Evolutionary conservation across 2,329 filamentous ascomycete genomes (phyloP).

Genomic region (Fusarium irregulare): DNA sequence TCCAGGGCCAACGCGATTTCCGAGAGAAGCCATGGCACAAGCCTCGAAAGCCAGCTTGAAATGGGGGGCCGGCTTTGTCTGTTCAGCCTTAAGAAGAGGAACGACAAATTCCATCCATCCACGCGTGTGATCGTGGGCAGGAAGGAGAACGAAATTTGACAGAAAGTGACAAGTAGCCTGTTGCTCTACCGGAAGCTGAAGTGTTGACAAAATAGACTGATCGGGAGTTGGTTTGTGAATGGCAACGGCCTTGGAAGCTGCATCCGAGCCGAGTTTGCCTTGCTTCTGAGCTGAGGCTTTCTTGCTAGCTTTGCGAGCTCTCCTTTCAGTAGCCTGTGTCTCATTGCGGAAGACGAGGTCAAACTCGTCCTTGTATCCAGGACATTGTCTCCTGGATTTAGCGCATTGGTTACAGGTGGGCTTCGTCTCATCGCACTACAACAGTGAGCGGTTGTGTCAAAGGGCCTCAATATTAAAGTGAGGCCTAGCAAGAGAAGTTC

Average conservation of each 20-base stretch:
- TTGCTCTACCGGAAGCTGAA: slow-evolving; percentile 63
- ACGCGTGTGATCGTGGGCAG: slow-evolving; percentile 60
- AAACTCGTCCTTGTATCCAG: slow-evolving; percentile 77
- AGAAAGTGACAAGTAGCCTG: slow-evolving; percentile 70
- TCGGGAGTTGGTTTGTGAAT: slow-evolving; percentile 35
- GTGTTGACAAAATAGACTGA: slow-evolving; percentile 46
- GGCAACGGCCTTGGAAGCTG: slow-evolving; percentile 20
- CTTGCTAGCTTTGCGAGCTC: slow-evolving; percentile 67
- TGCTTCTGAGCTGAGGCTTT: slow-evolving; percentile 57
- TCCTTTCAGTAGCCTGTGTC: slow-evolving; percentile 73
- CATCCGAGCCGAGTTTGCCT: slow-evolving; percentile 38
- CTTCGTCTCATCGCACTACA: slow-evolving; percentile 74
- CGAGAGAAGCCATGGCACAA: slow-evolving; percentile 67
- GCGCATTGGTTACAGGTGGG: slow-evolving; percentile 73
- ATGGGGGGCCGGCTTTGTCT: slow-evolving; percentile 54
- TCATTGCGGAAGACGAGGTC: slow-evolving; percentile 79
- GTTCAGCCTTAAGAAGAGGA: slow-evolving; percentile 62
- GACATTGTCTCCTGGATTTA: slow-evolving; percentile 72
- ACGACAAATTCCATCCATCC: slow-evolving; percentile 71
- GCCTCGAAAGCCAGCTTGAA: slow-evolving; percentile 69
- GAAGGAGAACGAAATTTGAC: slow-evolving; percentile 69
- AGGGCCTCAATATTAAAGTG: neutral
- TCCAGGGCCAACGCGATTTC: slow-evolving; percentile 59
- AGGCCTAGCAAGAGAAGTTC: neutral
- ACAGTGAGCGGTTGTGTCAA: slow-evolving; percentile 21